A percentile compares a stretch with the other conserved stretches of the same genome.
Evolutionary conservation across 371 early-diverging fungal species (phyloP).

Genomic region (Mortierella sp.): DNA sequence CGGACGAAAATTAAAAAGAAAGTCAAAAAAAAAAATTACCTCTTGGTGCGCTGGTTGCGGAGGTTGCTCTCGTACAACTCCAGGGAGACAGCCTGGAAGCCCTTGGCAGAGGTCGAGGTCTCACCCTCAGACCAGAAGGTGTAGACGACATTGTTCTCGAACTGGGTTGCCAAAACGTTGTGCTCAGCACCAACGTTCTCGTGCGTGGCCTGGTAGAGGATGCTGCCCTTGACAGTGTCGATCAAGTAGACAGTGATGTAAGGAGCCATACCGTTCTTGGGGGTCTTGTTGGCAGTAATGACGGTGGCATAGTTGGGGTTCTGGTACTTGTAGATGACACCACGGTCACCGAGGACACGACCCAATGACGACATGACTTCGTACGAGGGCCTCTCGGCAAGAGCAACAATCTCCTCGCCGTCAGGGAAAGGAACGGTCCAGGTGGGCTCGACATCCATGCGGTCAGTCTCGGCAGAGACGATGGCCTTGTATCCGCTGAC

Average conservation of each 20-base stretch:
- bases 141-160: constrained; percentile 93
- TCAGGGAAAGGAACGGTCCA: constrained; percentile 76
- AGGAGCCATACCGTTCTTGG: constrained; percentile 34
- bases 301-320: constrained; percentile 90
- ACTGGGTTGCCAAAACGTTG: constrained; percentile 72
- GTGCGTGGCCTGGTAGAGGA: constrained; percentile 81
- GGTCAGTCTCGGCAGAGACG: constrained; percentile 64
- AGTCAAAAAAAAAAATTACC: constrained; percentile 61
- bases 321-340: constrained; percentile 96
- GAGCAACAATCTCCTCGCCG: constrained; percentile 68
- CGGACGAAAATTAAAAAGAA: neutral
- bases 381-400: constrained; percentile 55
- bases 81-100: constrained; percentile 78
- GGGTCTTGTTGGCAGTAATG: constrained; percentile 61
- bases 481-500: constrained; percentile 67
- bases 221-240: constrained; percentile 89
- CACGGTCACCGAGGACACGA: constrained; percentile 92
- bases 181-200: constrained; percentile 70
- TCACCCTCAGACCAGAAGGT: constrained; percentile 88
- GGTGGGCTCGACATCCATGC: constrained; percentile 64
- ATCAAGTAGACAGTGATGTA: constrained; percentile 77
- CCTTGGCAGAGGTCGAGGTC: constrained; percentile 45
- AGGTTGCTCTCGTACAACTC: constrained; percentile 89
- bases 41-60: constrained; percentile 80
- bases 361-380: constrained; percentile 83